A percentile compares a stretch with the other conserved stretches of the same genome.
Evolutionary conservation across 148 eudicot species (phyloP).

Genomic region (Silene latifolia): DNA sequence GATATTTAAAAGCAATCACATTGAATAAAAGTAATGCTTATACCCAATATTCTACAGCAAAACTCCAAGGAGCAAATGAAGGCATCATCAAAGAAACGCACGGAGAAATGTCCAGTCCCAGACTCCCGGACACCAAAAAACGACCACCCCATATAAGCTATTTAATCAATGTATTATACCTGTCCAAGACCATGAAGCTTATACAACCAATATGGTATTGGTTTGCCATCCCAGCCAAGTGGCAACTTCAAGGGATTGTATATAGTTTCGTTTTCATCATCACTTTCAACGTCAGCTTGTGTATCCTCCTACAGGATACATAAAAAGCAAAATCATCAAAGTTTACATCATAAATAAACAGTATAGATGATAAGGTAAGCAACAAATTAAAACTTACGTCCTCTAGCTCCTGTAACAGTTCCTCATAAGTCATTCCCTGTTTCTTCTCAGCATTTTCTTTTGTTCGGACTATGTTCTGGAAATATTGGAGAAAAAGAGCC

Average conservation of each 20-base stretch:
- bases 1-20: neutral
- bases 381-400: constrained; percentile 43
- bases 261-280: constrained; percentile 94
- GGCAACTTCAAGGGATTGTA: constrained; percentile 97
- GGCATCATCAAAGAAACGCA: neutral
- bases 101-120: neutral
- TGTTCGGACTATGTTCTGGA: constrained; percentile 76
- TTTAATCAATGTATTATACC: constrained; percentile 34
- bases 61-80: neutral
- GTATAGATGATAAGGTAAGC: neutral
- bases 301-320: constrained; percentile 62
- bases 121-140: neutral
- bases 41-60: neutral
- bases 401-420: constrained; percentile 64
- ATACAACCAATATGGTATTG: constrained; percentile 97
- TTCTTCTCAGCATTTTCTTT: constrained; percentile 90
- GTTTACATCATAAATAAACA: constrained; percentile 3
- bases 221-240: constrained; percentile 99
- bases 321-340: constrained; percentile 14
- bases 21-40: neutral
- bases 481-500: constrained; percentile 18
- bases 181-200: constrained; percentile 99
- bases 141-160: neutral
- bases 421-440: constrained; percentile 81
- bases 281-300: constrained; percentile 89